Evolutionary conservation across 176 grass and related monocot species (phyloP).

Genomic region (Puya raimondii): DNA sequence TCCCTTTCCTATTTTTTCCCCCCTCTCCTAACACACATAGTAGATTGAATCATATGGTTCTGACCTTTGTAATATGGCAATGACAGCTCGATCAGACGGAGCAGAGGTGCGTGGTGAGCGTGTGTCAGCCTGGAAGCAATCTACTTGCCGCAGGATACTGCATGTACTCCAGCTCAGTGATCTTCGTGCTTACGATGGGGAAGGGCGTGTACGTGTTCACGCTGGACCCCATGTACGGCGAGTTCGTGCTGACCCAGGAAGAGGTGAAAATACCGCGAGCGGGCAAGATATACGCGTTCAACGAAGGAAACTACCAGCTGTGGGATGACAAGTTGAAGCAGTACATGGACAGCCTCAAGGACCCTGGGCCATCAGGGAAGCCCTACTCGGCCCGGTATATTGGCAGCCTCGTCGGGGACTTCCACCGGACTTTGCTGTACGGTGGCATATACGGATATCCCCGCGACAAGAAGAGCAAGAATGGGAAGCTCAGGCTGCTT

Average conservation of each 20-base stretch:
- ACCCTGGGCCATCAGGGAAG: slow-evolving; percentile 69
- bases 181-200: slow-evolving; percentile 94
- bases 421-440: slow-evolving; percentile 93
- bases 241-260: slow-evolving; percentile 97
- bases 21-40: too few relatives aligned
- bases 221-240: slow-evolving; percentile 95
- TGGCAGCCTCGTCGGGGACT: slow-evolving; percentile 96
- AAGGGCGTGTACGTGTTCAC: slow-evolving; percentile 91
- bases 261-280: slow-evolving; percentile 73
- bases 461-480: slow-evolving; percentile 87
- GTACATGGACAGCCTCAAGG: slow-evolving; percentile 99
- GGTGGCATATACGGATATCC: slow-evolving; percentile 99
- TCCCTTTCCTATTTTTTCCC: neutral
- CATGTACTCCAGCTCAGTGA: slow-evolving; percentile 99
- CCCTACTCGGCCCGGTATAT: slow-evolving; percentile 98
- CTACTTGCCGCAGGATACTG: slow-evolving; percentile 89
- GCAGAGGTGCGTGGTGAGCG: slow-evolving; percentile 86
- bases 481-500: slow-evolving; percentile 92
- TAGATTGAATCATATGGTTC: neutral
- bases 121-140: slow-evolving; percentile 96
- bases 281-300: slow-evolving; percentile 92
- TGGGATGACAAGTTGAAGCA: slow-evolving; percentile 92
- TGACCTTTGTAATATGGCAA: neutral
- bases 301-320: slow-evolving; percentile 92
- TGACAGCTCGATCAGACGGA: slow-evolving; percentile 53